Evolutionary conservation across 805 yeast genomes (phyloP), one percentile per base, ranked within the genome.

Genomic region (Scheffersomyces ergatensis): DNA sequence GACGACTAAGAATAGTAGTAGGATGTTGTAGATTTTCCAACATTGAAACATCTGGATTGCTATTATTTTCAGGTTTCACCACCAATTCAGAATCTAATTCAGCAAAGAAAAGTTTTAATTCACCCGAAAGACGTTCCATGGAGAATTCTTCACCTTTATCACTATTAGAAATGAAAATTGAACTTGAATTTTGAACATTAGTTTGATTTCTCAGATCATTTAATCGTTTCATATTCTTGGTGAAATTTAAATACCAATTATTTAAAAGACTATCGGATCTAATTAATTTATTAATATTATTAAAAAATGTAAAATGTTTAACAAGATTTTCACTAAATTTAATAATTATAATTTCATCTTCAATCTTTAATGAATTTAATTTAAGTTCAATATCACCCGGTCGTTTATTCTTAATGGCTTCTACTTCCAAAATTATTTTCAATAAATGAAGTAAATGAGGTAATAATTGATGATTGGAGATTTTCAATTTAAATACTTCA

Each of bases 391-490:
- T n/a, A 14, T 5, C 11, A 29, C n/a, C n/a, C 13, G n/a, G n/a
- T 11, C 13, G 12, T 8, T 24, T 32, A 21, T 21, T 14, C 3
- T 27, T 24, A 18, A 21, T 16, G 6, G 36, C 36, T 24, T 51
- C 58, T 19, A 50, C 40, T 29, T 55, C 64, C 15, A 60, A 46
- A 24, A 53, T 42, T n/a, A 62, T 44, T 41, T 58, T 62, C 18
- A 64, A 40, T 8, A 63, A 40, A 32, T 63, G 67, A 17, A 64
- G 47, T 14, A 64, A 46, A 21, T 60, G 65, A n/a, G 62, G 64
- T 15, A 60, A 46, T 15, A 62, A 37, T 38, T 63, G 66, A 46
- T 56, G 60, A 39, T 63, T 64, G 20, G 64, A 55, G 14, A 63
- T 46, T 37, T 59, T 55, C 6, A 53, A 40, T 40, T 58, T 55